Evolutionary conservation across 1,284 basidiomycete species (phyloP).

Genomic region (Malassezia furfur): DNA sequence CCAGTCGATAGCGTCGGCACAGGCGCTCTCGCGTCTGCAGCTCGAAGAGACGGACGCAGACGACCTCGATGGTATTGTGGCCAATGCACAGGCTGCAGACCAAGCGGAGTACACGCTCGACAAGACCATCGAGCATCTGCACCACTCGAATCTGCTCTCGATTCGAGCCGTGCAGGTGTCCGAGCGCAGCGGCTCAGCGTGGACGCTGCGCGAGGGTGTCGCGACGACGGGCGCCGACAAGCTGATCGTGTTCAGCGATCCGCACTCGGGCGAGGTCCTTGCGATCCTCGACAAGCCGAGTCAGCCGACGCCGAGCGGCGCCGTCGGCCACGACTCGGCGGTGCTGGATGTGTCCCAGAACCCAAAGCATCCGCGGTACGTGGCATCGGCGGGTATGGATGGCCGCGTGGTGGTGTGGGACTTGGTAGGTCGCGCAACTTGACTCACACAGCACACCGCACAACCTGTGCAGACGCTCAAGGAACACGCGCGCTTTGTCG

Average conservation of each 20-base stretch:
- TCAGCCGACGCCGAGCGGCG: not conserved
- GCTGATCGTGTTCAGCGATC: slow-evolving; percentile 29
- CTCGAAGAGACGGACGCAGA: slow-evolving; percentile 14
- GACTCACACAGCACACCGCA: not conserved
- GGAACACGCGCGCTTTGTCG: slow-evolving; percentile 37
- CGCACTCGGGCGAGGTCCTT: slow-evolving; percentile 27
- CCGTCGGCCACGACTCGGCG: slow-evolving; percentile 30
- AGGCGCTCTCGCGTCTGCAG: slow-evolving; percentile 17
- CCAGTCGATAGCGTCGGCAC: slow-evolving; percentile 17
- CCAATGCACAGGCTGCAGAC: not conserved
- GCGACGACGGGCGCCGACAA: slow-evolving; percentile 35
- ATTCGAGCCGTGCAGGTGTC: slow-evolving; percentile 18
- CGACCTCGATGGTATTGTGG: slow-evolving; percentile 11
- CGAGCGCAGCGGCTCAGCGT: not conserved
- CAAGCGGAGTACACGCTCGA: slow-evolving; percentile 17
- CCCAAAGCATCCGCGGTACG: slow-evolving; percentile 22
- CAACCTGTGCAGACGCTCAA: slow-evolving; percentile 25
- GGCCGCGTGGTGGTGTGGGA: slow-evolving; percentile 39
- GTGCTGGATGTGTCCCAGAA: slow-evolving; percentile 33
- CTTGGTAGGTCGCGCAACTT: slow-evolving; percentile 10
- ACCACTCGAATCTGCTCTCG: slow-evolving; percentile 38
- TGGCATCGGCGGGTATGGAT: slow-evolving; percentile 38
- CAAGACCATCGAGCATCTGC: slow-evolving; percentile 24
- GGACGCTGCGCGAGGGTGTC: not conserved
- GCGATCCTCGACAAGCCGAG: slow-evolving; percentile 23